Percentiles rank a stretch among this genome's conserved stretches.
Conservation (phyloP, 345 rosid species). For the Eucalyptus regnans region DNA sequence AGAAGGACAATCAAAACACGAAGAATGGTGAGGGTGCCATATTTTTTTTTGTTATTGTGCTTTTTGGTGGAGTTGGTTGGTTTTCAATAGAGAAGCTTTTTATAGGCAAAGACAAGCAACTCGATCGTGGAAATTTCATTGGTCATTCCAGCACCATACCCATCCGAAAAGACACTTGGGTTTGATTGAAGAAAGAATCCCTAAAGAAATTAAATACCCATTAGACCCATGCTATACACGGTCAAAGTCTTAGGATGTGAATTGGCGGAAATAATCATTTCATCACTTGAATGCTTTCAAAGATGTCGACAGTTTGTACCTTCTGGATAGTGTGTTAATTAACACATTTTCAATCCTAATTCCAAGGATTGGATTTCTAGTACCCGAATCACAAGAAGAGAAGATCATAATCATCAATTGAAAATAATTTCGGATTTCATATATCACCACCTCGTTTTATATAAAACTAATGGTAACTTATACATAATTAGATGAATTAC, state of each 20-base stretch:
- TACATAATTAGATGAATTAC: too few relatives aligned
- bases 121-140: background rate
- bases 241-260: background rate
- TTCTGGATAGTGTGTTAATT: background rate
- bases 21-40: background rate
- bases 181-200: background rate
- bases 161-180: background rate
- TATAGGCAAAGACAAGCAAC: background rate
- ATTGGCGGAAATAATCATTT: background rate
- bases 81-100: background rate
- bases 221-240: too few relatives aligned
- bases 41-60: background rate
- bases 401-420: background rate
- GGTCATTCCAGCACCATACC: background rate
- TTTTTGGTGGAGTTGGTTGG: background rate
- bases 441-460: background rate
- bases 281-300: background rate
- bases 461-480: background rate
- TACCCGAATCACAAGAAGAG: background rate
- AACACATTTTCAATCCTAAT: background rate
- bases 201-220: background rate
- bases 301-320: background rate
- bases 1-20: too few relatives aligned
- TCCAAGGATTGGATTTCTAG: background rate
- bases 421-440: background rate